These are phyloP conservation scores for Didymella keratinophila DNA, from an alignment of 2,329 filamentous ascomycete species.

Conservation along the genomic window DNA sequence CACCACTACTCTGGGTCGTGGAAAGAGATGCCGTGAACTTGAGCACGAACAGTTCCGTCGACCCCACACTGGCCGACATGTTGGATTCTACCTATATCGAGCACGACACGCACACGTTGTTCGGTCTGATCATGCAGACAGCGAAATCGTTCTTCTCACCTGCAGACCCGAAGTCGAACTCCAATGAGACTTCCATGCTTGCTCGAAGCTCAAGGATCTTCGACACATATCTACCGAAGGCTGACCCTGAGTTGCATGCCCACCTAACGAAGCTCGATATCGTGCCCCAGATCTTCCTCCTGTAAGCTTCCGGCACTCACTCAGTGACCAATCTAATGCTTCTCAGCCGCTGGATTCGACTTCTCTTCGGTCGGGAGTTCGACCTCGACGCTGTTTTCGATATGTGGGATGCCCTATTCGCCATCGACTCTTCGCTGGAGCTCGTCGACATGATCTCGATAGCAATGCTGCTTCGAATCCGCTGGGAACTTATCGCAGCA, in stretches of 20 bases:
- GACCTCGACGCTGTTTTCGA: slow-evolving; percentile 82
- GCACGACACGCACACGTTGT: slow-evolving; percentile 88
- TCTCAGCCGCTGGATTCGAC: slow-evolving; percentile 84
- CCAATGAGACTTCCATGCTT: slow-evolving; percentile 74
- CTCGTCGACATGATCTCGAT: slow-evolving; percentile 91
- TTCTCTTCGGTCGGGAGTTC: slow-evolving; percentile 93
- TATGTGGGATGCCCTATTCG: slow-evolving; percentile 92
- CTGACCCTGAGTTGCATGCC: slow-evolving; percentile 82
- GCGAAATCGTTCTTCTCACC: slow-evolving; percentile 89
- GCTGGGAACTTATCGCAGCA: slow-evolving; percentile 85
- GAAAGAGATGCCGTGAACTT: slow-evolving; percentile 78
- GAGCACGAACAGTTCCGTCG: slow-evolving; percentile 33
- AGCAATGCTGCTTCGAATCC: slow-evolving; percentile 89
- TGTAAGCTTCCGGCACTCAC: slow-evolving; percentile 63
- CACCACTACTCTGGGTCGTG: slow-evolving; percentile 85
- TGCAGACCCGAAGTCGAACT: slow-evolving; percentile 45
- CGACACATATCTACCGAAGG: slow-evolving; percentile 76
- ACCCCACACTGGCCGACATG: slow-evolving; percentile 53
- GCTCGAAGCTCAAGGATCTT: slow-evolving; percentile 87
- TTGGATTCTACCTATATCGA: slow-evolving; percentile 80
- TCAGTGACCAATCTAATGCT: slow-evolving; percentile 26
- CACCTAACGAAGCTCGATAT: slow-evolving; percentile 87
- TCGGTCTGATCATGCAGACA: slow-evolving; percentile 85
- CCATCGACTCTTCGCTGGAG: slow-evolving; percentile 79
- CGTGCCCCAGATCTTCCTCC: slow-evolving; percentile 94